A percentile compares a stretch with the other conserved stretches of the same genome.
Evolutionary conservation across 805 yeast species (phyloP).

Genomic region (Brettanomyces naardenensis): DNA sequence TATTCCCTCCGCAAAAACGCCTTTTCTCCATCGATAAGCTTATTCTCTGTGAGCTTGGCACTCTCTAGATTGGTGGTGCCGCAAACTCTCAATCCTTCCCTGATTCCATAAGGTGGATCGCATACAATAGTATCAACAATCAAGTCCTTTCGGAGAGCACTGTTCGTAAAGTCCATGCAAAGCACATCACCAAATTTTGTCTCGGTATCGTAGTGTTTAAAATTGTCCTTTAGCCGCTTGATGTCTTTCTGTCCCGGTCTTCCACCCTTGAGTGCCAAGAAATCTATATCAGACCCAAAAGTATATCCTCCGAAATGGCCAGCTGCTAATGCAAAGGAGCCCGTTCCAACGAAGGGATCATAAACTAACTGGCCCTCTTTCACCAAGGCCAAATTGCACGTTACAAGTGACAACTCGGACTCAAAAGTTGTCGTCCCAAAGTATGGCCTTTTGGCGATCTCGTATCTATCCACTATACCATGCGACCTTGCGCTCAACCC

Average conservation of each 20-base stretch:
- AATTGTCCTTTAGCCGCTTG: constrained; percentile 45
- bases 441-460: constrained; percentile 72
- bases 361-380: constrained; percentile 58
- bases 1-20: constrained; percentile 77
- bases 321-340: constrained; percentile 86
- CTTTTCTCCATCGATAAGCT: constrained; percentile 69
- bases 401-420: constrained; percentile 81
- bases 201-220: constrained; percentile 60
- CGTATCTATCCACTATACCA: constrained; percentile 67
- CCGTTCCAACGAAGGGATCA: constrained; percentile 97
- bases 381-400: constrained; percentile 81
- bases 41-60: constrained; percentile 63
- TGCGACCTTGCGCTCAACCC: constrained; percentile 50
- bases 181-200: constrained; percentile 61
- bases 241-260: constrained; percentile 17
- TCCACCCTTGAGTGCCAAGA: constrained; percentile 68
- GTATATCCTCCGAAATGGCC: constrained; percentile 76
- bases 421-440: constrained; percentile 97
- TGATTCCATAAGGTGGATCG: constrained; percentile 96
- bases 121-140: constrained; percentile 76
- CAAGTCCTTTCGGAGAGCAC: constrained; percentile 60
- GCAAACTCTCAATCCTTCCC: constrained; percentile 90
- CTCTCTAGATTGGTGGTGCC: constrained; percentile 62
- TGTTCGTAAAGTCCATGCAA: constrained; percentile 93
- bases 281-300: constrained; percentile 88